phyloP scores from a whole-genome alignment of 2,329 filamentous ascomycete species.

The Elsinoe perseae region DNA sequence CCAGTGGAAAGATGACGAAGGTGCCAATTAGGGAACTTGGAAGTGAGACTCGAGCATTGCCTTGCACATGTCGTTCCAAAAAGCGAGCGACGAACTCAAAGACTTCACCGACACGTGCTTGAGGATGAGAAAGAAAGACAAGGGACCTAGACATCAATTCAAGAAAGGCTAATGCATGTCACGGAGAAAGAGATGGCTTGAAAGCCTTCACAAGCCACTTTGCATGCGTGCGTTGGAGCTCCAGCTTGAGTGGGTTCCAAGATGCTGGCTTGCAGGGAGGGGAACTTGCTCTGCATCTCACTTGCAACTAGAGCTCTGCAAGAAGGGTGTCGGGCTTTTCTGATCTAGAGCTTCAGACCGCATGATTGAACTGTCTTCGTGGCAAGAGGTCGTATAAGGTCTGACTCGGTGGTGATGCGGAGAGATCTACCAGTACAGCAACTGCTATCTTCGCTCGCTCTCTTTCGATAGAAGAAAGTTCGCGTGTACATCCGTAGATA shows the following conservation, averaged over 20 bases:
- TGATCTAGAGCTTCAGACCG: background rate
- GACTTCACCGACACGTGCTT: background rate
- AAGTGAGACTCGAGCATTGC: background rate
- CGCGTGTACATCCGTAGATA: constrained; percentile 1
- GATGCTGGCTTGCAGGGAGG: constrained; percentile 1
- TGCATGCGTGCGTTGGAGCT: constrained; percentile 1
- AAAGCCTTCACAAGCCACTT: constrained; percentile 3
- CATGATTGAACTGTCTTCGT: background rate
- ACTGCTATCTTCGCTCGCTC: background rate
- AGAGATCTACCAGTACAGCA: background rate
- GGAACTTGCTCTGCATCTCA: constrained; percentile 7
- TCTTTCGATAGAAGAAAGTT: background rate
- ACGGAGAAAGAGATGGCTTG: background rate
- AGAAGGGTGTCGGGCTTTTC: background rate
- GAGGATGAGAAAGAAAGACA: background rate
- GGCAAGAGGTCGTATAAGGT: background rate
- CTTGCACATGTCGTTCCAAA: background rate
- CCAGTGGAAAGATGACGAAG: background rate
- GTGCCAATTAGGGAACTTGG: background rate
- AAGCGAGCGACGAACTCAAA: background rate
- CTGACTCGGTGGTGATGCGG: background rate
- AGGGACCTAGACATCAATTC: background rate
- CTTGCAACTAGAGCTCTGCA: background rate
- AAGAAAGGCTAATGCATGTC: background rate
- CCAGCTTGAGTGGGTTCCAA: background rate